phyloP scores from a whole-genome alignment of 805 yeast genomes.

The Candida dajiaensis region DNA sequence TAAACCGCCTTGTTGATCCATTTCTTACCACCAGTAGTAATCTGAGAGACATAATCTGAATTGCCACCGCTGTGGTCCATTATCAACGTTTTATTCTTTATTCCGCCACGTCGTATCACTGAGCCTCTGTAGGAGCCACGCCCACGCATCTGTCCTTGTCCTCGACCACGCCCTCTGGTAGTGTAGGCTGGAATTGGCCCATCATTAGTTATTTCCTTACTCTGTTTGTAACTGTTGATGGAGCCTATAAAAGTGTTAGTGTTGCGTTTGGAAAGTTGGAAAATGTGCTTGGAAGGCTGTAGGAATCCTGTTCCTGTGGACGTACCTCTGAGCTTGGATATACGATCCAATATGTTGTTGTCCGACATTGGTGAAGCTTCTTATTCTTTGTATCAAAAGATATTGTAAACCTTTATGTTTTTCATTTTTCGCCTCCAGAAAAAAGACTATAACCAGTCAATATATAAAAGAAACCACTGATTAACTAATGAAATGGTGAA shows the following conservation, averaged over 20 bases:
- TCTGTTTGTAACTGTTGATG: constrained; percentile 12
- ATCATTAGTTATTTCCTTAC: constrained; percentile 6
- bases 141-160: constrained; percentile 13
- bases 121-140: constrained; percentile 3
- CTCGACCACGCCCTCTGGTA: constrained; percentile 11
- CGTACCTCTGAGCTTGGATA: constrained; percentile 19
- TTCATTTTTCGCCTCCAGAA: background rate
- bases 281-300: background rate
- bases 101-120: constrained; percentile 1
- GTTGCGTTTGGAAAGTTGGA: background rate
- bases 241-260: constrained; percentile 10
- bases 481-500: background rate
- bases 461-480: background rate
- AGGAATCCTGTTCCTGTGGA: background rate
- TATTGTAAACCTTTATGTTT: no score
- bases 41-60: constrained; percentile 26
- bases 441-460: background rate
- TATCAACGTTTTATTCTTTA: constrained; percentile 28
- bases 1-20: constrained; percentile 33
- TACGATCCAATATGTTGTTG: constrained; percentile 12
- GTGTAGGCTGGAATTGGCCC: constrained; percentile 2
- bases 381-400: no score
- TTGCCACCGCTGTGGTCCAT: constrained; percentile 22
- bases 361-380: no score
- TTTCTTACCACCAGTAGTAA: constrained; percentile 32